These are phyloP conservation scores for Fusarium sp. DNA, from an alignment of 2,329 filamentous ascomycete species.

Conservation along the genomic window DNA sequence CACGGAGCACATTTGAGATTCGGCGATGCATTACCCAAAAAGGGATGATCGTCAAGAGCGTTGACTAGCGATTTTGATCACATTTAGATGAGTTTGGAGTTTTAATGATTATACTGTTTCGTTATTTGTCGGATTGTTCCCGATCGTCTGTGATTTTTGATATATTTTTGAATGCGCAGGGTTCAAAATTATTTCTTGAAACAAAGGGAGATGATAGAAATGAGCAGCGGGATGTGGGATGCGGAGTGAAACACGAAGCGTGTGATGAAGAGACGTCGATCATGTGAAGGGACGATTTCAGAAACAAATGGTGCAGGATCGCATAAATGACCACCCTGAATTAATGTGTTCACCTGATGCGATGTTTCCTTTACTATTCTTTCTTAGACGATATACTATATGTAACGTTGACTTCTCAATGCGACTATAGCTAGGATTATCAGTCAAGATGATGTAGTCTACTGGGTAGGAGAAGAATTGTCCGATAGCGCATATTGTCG, in stretches of 20 bases:
- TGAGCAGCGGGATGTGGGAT: slow-evolving; percentile 35
- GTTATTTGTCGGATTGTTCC: neutral
- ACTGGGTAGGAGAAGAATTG: neutral
- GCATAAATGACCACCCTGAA: slow-evolving; percentile 28
- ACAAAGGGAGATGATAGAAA: slow-evolving; percentile 31
- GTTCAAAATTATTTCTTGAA: slow-evolving; percentile 23
- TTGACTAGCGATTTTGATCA: slow-evolving; percentile 35
- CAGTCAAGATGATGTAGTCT: neutral
- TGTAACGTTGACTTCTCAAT: slow-evolving; percentile 5
- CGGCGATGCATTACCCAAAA: slow-evolving; percentile 12
- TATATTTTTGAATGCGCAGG: slow-evolving; percentile 11
- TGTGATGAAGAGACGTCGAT: slow-evolving; percentile 18
- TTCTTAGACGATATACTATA: neutral
- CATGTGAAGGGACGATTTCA: slow-evolving; percentile 22
- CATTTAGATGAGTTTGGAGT: slow-evolving; percentile 34
- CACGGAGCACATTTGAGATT: slow-evolving; percentile 38
- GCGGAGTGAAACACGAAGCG: slow-evolving; percentile 15
- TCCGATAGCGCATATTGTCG: neutral
- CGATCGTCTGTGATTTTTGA: neutral
- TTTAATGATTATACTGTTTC: slow-evolving; percentile 6
- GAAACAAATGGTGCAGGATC: slow-evolving; percentile 1
- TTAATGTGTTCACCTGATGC: slow-evolving; percentile 24
- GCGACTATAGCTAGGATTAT: neutral
- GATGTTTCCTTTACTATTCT: neutral
- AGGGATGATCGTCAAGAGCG: slow-evolving; percentile 22